Evolutionary conservation across 805 yeast genomes (phyloP).

Genomic region (Candida xiaguanensis): DNA sequence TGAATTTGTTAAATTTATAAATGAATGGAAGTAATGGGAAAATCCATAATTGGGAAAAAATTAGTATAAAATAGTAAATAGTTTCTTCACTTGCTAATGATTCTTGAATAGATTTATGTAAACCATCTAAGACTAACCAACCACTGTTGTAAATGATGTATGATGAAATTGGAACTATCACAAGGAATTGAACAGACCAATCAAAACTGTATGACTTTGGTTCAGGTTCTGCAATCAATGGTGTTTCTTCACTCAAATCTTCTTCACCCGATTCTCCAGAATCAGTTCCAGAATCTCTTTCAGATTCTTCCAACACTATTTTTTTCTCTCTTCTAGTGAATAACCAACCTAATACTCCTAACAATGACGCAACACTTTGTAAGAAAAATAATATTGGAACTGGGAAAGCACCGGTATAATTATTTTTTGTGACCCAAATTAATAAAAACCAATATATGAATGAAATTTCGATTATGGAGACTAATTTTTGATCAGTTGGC

Average conservation of each 20-base stretch:
- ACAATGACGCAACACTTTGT: conserved; percentile 43
- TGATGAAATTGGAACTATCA: conserved; percentile 63
- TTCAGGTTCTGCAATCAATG: not conserved
- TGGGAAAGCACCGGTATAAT: conserved; percentile 53
- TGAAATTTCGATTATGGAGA: conserved; percentile 47
- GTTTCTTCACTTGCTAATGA: conserved; percentile 41
- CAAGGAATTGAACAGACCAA: conserved; percentile 74
- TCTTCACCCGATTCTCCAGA: not conserved
- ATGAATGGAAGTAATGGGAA: conserved; percentile 63
- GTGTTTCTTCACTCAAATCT: not conserved
- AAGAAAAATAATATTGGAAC: conserved; percentile 44
- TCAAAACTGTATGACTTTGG: conserved; percentile 43
- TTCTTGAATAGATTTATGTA: conserved; percentile 72
- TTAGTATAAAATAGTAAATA: conserved; percentile 25
- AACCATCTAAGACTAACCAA: conserved; percentile 55
- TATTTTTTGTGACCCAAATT: conserved; percentile 35
- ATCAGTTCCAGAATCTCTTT: not conserved
- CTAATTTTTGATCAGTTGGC: conserved; percentile 43
- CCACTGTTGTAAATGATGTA: conserved; percentile 54
- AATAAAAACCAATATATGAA: conserved; percentile 55
- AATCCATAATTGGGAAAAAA: conserved; percentile 28
- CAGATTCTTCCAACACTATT: conserved; percentile 5
- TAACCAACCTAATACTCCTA: conserved; percentile 52
- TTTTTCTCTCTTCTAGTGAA: conserved; percentile 11
- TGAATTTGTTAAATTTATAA: conserved; percentile 58